A percentile compares a stretch with the other conserved stretches of the same genome.
Evolutionary conservation across 805 yeast species (phyloP).

Genomic region (Saccharomyces cerevisiae): DNA sequence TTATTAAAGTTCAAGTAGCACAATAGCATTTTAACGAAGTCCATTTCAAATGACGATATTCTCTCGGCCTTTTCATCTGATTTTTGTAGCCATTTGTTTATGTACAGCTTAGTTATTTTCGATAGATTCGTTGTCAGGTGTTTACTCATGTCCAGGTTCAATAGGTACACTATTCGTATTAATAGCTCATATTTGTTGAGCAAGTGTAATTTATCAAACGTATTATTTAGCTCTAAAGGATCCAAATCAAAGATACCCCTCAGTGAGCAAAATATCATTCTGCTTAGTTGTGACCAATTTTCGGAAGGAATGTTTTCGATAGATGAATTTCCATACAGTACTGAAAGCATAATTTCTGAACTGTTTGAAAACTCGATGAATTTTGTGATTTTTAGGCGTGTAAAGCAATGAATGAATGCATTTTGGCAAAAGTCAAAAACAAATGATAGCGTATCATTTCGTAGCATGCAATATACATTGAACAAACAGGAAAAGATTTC

Average conservation of each 20-base stretch:
- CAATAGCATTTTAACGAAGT: constrained; percentile 17
- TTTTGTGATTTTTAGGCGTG: constrained; percentile 5
- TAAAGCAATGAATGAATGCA: constrained; percentile 7
- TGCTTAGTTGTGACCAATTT: constrained; percentile 18
- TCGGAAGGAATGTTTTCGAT: constrained; percentile 1
- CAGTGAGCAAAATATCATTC: constrained; percentile 13
- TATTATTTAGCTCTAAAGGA: constrained; percentile 3
- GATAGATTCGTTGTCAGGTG: constrained; percentile 27
- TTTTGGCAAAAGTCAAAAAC: constrained; percentile 13
- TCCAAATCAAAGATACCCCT: constrained; percentile 4
- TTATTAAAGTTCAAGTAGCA: constrained; percentile 22
- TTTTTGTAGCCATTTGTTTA: constrained; percentile 25
- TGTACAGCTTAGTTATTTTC: constrained; percentile 27
- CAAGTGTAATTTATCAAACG: constrained; percentile 13
- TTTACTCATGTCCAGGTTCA: constrained; percentile 29
- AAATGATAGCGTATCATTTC: constrained; percentile 3
- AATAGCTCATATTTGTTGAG: constrained; percentile 25
- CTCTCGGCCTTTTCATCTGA: not conserved
- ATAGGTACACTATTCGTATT: constrained; percentile 29
- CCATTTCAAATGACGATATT: constrained; percentile 18
- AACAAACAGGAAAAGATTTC: constrained; percentile 15
- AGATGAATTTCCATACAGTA: constrained; percentile 11
- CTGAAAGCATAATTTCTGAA: constrained; percentile 25
- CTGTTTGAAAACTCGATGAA: constrained; percentile 8
- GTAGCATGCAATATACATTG: constrained; percentile 13